phyloP scores from a whole-genome alignment of 1,284 basidiomycete genomes.

The Entoloma clypeatum region DNA sequence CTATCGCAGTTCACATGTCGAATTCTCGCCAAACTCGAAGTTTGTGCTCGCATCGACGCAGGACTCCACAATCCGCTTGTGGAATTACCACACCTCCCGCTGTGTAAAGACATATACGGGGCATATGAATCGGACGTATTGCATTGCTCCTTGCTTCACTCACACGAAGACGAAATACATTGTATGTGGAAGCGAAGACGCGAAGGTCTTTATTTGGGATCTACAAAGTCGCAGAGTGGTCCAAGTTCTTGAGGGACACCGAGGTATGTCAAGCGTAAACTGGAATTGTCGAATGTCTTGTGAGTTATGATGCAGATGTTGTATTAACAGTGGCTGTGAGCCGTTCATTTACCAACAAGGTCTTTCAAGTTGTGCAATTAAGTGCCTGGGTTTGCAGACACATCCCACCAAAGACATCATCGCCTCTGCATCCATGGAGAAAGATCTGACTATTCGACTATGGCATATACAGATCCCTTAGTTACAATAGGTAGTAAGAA shows the following conservation, averaged over 20 bases:
- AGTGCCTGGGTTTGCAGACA: slow-evolving; percentile 40
- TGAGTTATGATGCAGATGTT: slow-evolving; percentile 47
- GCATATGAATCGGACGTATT: slow-evolving; percentile 79
- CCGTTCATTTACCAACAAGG: slow-evolving; percentile 19
- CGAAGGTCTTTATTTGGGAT: slow-evolving; percentile 88
- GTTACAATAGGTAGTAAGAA: slow-evolving; percentile 1
- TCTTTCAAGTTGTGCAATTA: too few species aligned
- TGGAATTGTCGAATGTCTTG: slow-evolving; percentile 9
- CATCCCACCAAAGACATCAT: slow-evolving; percentile 72
- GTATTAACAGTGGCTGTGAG: slow-evolving; percentile 72
- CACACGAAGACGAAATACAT: slow-evolving; percentile 62
- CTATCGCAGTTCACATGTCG: slow-evolving; percentile 65
- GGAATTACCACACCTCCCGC: slow-evolving; percentile 90
- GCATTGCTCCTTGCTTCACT: slow-evolving; percentile 62
- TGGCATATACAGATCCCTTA: slow-evolving; percentile 55
- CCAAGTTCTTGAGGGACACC: slow-evolving; percentile 75
- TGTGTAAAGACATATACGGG: slow-evolving; percentile 92
- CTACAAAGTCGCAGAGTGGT: slow-evolving; percentile 78
- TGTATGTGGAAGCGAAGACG: slow-evolving; percentile 88
- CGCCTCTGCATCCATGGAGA: slow-evolving; percentile 81
- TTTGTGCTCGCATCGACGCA: slow-evolving; percentile 88
- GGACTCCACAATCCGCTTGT: slow-evolving; percentile 89
- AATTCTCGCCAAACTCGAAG: slow-evolving; percentile 88
- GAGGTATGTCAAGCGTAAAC: slow-evolving; percentile 46
- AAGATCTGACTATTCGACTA: slow-evolving; percentile 75